Evolutionary conservation across 352 stramenopile genomes (phyloP), one percentile per base, ranked within the genome.

Genomic region (Globisporangium ultimum): DNA sequence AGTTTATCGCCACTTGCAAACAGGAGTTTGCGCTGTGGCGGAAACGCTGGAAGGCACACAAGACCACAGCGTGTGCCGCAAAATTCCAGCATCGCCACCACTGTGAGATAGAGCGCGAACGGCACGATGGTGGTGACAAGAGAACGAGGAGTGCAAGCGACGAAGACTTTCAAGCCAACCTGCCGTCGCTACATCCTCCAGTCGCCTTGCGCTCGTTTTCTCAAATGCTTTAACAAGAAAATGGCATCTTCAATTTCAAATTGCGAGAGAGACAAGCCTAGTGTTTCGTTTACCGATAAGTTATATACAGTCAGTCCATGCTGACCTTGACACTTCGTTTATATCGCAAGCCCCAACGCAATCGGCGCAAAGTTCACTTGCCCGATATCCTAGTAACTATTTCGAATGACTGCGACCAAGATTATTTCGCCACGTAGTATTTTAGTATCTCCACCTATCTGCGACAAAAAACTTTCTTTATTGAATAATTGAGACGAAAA

Each of bases 1-100:
- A 58, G 14, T 86, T 80, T 48, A 51, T 57, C 9, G 76, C 80
- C 0, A 62, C 53, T 11, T 84, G 78, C 53, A 78, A 78, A 21
- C 53, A n/a, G 2, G 76, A 83, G 47, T 83, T 88, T 68, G 70
- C 70, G 28, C 38, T 61, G 8, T 79, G 77, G 62, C 64, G 76
- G 48, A 64, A 66, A 14, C 68, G 68, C 17, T 88, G 78, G 78
- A 82, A 80, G 45, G 45, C 53, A 2, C 78, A 84, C 56, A 80
- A 81, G 54, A 71, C 73, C 5, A 63, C 64, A 7, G 55, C 55
- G 12, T 84, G 76, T 18, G 61, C 69, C 34, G 63, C 66, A 36
- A 78, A 68, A 18, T 64, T 81, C 49, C 68, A 81, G 55, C 66
- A 61, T 10, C 42, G 60, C 34, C 51, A 69, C n/a, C 46, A 51